phyloP scores from a whole-genome alignment of 1,139 yeast species.

The Lodderomyces beijingensis region DNA sequence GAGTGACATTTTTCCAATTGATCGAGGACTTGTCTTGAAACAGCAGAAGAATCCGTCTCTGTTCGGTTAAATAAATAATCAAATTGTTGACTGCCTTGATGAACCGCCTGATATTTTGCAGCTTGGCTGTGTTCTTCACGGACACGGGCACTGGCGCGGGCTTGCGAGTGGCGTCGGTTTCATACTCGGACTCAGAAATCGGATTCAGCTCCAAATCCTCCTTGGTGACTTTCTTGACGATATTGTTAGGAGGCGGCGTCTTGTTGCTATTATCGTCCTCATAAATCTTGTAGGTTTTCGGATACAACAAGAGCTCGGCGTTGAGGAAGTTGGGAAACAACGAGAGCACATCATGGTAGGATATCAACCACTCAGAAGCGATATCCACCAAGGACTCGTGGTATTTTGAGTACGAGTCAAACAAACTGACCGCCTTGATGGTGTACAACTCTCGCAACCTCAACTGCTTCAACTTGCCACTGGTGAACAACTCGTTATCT shows the following conservation, averaged over 20 bases:
- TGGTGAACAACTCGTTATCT: conserved; percentile 6
- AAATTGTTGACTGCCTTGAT: conserved; percentile 46
- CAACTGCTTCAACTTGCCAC: conserved; percentile 27
- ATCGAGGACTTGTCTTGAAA: conserved; percentile 34
- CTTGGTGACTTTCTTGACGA: conserved; percentile 24
- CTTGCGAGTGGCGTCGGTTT: conserved; percentile 26
- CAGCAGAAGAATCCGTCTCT: conserved; percentile 44
- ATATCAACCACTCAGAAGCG: conserved; percentile 40
- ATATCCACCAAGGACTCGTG: conserved; percentile 41
- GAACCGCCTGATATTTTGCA: conserved; percentile 23
- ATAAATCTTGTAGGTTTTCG: not conserved
- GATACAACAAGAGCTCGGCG: conserved; percentile 16
- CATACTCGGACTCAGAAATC: conserved; percentile 13
- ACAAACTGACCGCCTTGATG: conserved; percentile 29
- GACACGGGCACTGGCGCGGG: not conserved
- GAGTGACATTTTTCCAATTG: conserved; percentile 43
- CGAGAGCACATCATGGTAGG: conserved; percentile 30
- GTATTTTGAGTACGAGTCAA: conserved; percentile 32
- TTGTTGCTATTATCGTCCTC: conserved; percentile 2
- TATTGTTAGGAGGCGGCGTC: conserved; percentile 13
- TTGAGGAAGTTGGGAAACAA: conserved; percentile 40
- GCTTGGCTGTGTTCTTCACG: conserved; percentile 1
- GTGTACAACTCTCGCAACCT: conserved; percentile 30
- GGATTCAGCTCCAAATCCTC: conserved; percentile 20
- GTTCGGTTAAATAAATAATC: conserved; percentile 54